phyloP scores from a whole-genome alignment of 345 rosid genomes.

The Trapa bicornis region DNA sequence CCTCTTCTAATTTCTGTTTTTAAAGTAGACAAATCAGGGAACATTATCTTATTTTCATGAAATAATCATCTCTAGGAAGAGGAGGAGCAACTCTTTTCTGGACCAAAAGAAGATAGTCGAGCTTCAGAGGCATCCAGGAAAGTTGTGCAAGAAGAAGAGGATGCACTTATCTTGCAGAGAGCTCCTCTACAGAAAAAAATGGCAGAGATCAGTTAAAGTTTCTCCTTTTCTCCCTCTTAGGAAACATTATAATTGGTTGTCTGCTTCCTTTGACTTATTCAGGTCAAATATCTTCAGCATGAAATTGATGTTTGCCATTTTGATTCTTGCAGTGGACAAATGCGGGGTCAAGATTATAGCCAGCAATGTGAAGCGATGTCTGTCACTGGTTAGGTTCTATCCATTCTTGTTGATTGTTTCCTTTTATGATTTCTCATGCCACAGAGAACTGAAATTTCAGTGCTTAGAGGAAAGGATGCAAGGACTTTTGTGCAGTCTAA shows the following conservation, averaged over 20 bases:
- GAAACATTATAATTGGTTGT: neutral
- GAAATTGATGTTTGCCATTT: slow-evolving; percentile 16
- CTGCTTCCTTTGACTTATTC: neutral
- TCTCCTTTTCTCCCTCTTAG: slow-evolving; percentile 6
- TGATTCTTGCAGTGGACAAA: slow-evolving; percentile 56
- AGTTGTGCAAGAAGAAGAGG: slow-evolving; percentile 96
- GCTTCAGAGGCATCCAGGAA: slow-evolving; percentile 88
- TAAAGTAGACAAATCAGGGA: slow-evolving; percentile 2
- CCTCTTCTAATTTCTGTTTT: neutral
- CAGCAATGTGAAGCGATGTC: slow-evolving; percentile 75
- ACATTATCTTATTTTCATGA: neutral
- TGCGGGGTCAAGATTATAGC: slow-evolving; percentile 61
- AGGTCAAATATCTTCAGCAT: slow-evolving; percentile 3
- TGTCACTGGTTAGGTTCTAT: slow-evolving; percentile 71
- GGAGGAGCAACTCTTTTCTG: slow-evolving; percentile 94
- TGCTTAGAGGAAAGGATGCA: slow-evolving; percentile 96
- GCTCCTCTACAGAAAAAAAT: slow-evolving; percentile 73
- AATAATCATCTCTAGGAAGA: slow-evolving; percentile 53
- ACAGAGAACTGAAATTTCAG: slow-evolving; percentile 29
- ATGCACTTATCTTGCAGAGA: slow-evolving; percentile 74
- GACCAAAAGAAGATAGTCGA: slow-evolving; percentile 71
- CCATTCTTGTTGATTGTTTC: slow-evolving; percentile 10
- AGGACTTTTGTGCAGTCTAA: slow-evolving; percentile 54
- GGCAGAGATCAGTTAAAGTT: slow-evolving; percentile 66
- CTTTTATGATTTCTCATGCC: slow-evolving; percentile 11